These are phyloP conservation scores for Paramyrothecium sp. DNA, from an alignment of 2,329 filamentous ascomycete genomes.

Conservation along the genomic window DNA sequence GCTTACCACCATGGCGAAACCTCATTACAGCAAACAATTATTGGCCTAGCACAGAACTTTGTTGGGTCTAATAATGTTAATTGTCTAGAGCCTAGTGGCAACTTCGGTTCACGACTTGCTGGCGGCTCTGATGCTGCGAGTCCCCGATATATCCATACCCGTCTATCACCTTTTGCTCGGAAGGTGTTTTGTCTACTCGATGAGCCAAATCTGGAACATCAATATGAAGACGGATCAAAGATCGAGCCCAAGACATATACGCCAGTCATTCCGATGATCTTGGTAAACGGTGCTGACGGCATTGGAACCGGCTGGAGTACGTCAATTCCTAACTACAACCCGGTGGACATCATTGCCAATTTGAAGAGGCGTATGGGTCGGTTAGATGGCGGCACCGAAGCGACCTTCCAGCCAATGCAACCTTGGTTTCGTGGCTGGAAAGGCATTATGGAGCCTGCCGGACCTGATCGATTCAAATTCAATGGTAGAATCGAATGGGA, in stretches of 20 bases:
- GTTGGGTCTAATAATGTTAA: slow-evolving; percentile 99
- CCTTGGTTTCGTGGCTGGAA: slow-evolving; percentile 98
- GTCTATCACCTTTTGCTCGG: slow-evolving; percentile 89
- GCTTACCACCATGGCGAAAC: slow-evolving; percentile 94
- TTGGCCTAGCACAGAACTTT: slow-evolving; percentile 90
- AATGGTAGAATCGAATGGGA: slow-evolving; percentile 76
- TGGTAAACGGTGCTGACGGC: slow-evolving; percentile 95
- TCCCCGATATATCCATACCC: slow-evolving; percentile 97
- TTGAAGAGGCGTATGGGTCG: slow-evolving; percentile 82
- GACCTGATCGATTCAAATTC: slow-evolving; percentile 81
- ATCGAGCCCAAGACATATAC: slow-evolving; percentile 89
- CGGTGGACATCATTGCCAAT: slow-evolving; percentile 85
- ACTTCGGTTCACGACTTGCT: slow-evolving; percentile 93
- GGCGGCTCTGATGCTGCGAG: slow-evolving; percentile 92
- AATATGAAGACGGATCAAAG: slow-evolving; percentile 79
- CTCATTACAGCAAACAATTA: slow-evolving; percentile 94
- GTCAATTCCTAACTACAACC: slow-evolving; percentile 93
- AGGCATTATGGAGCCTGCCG: slow-evolving; percentile 68
- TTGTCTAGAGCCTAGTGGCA: slow-evolving; percentile 90
- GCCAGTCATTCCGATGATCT: slow-evolving; percentile 85
- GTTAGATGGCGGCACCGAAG: slow-evolving; percentile 50
- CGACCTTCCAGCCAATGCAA: slow-evolving; percentile 75
- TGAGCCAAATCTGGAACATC: slow-evolving; percentile 81
- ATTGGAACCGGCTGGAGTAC: slow-evolving; percentile 99
- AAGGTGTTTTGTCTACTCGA: slow-evolving; percentile 80